A percentile compares a stretch with the other conserved stretches of the same genome.
These are phyloP conservation scores for Dentipellis sp. DNA, from an alignment of 768 basidiomycete species.

Conservation along the genomic window DNA sequence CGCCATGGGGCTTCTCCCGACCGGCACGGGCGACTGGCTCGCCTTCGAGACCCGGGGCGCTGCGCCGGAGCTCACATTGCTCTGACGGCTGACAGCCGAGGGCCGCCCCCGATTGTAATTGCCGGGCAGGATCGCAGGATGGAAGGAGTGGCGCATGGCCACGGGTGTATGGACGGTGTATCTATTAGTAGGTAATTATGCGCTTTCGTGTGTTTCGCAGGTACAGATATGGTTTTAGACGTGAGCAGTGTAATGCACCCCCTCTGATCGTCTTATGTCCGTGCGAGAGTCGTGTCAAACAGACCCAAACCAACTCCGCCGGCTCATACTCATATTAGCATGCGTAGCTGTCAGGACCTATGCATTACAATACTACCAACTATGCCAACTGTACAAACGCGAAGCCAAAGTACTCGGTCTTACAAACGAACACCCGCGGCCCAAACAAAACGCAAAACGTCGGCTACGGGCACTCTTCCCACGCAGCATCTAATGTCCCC, in stretches of 20 bases:
- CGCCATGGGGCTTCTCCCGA: conserved; percentile 85
- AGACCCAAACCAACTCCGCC: not conserved
- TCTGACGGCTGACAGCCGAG: not conserved
- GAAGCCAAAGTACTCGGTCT: not conserved
- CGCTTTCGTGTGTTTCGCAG: too few species aligned
- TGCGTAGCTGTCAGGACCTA: not conserved
- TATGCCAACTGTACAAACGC: not conserved
- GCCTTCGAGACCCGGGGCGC: conserved; percentile 78
- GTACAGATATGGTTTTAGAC: too few species aligned
- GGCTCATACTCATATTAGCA: not conserved
- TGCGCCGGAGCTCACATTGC: conserved; percentile 34
- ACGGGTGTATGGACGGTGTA: not conserved
- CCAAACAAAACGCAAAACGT: not conserved
- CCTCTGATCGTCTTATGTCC: not conserved
- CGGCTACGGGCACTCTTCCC: not conserved
- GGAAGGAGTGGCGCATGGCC: not conserved
- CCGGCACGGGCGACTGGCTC: conserved; percentile 89
- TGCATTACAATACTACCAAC: not conserved
- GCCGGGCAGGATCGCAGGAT: not conserved
- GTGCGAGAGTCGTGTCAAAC: not conserved
- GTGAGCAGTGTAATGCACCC: too few species aligned
- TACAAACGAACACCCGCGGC: not conserved
- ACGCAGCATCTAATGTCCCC: conserved; percentile 42
- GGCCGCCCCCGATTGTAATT: not conserved
- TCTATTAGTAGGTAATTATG: not conserved